Evolutionary conservation across 2,329 filamentous ascomycete genomes (phyloP).

Genomic region (Apiospora hydei): DNA sequence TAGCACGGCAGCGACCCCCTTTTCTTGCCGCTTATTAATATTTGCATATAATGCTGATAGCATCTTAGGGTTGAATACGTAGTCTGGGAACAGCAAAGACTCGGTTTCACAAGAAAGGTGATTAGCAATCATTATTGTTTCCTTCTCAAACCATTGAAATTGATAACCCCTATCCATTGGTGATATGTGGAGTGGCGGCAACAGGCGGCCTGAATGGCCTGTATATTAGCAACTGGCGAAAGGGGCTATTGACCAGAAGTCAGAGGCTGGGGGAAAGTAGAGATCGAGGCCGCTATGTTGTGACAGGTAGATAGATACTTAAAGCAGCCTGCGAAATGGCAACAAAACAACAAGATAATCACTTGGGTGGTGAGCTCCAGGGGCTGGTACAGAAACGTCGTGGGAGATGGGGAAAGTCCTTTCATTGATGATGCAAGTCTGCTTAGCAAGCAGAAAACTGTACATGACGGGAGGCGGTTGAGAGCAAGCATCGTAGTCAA

Average conservation of each 20-base stretch:
- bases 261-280: too few relatives aligned
- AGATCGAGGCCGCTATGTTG: neutral
- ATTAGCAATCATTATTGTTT: too few relatives aligned
- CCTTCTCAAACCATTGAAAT: neutral
- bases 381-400: neutral
- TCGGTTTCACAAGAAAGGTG: neutral
- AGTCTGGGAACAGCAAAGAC: neutral
- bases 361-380: neutral
- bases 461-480: neutral
- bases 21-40: neutral
- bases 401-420: neutral
- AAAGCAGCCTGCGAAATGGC: neutral
- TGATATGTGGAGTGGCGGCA: neutral
- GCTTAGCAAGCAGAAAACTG: neutral
- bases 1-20: neutral
- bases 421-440: conserved; percentile 5
- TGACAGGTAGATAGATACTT: neutral
- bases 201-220: neutral
- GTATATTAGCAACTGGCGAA: neutral
- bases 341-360: neutral
- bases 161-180: neutral
- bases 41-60: neutral
- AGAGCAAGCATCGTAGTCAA: neutral
- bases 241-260: neutral
- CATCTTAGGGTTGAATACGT: neutral